phyloP scores from a whole-genome alignment of 2,329 filamentous ascomycete genomes.

The Colletotrichum sidae region DNA sequence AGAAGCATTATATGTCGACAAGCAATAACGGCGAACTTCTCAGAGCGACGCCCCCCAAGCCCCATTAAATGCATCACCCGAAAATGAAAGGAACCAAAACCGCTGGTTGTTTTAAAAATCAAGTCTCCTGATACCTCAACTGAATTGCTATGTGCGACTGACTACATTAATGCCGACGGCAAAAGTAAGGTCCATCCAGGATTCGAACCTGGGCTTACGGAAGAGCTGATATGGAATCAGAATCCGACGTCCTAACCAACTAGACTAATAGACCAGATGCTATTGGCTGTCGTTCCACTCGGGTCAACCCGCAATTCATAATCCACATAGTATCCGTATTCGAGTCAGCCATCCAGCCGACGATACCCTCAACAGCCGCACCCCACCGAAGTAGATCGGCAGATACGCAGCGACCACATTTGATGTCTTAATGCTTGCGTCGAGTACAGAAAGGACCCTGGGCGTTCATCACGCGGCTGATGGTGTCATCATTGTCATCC shows the following conservation, averaged over 20 bases:
- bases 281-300: rapidly evolving
- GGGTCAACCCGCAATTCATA: neutral
- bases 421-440: slow-evolving; percentile 4
- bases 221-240: slow-evolving; percentile 23
- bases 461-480: slow-evolving; percentile 50
- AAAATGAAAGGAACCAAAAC: neutral
- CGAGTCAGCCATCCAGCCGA: neutral
- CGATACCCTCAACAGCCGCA: neutral
- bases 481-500: slow-evolving; percentile 53
- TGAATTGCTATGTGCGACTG: rapidly evolving
- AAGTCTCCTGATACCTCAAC: neutral
- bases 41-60: neutral
- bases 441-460: slow-evolving; percentile 43
- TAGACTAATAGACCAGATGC: slow-evolving; percentile 36
- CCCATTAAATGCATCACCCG: slow-evolving; percentile 11
- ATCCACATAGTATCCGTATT: neutral
- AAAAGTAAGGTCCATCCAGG: slow-evolving; percentile 31
- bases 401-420: neutral
- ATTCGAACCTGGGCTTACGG: slow-evolving; percentile 38
- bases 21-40: neutral
- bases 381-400: neutral
- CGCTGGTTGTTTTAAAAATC: neutral
- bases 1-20: neutral
- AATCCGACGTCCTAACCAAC: slow-evolving; percentile 38
- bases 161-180: neutral